Evolutionary conservation across 2,329 filamentous ascomycete species (phyloP), one percentile per base, ranked within the genome.

Genomic region (Samsoniella hepiali): DNA sequence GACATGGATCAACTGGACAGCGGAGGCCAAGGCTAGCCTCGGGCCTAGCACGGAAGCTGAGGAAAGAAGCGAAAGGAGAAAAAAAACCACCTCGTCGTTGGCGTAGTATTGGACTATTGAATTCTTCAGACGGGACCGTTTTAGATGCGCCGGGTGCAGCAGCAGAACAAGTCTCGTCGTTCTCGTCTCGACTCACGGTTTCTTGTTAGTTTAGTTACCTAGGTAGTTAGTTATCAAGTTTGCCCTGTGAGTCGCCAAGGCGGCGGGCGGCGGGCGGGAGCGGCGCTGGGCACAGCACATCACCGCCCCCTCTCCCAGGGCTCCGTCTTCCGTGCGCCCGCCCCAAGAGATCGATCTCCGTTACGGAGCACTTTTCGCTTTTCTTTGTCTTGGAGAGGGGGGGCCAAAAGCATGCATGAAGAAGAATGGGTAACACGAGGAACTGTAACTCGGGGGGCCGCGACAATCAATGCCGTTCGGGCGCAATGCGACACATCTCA

Each of bases 271-370:
- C 38, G 38, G 38, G 38, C 38, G 38, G 38, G 47, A 50, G 47
- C 47, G 47, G 47, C 47, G 47, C 47, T 50, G 47, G 47, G 54
- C 54, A 17, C 27, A 57, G 51, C 51, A 54, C 51, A 54, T 54
- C 51, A 36, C 51, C 51, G 22, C 51, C 38, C 47, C 47, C 47
- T 49, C 45, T 29, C 47, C 17, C 27, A 50, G 27, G 47, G 47
- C 47, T 50, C 47, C 47, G 47, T 32, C 47, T 50, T 32, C 47
- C 47, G 47, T 54, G 51, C 51, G 51, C 32, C 32, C 44, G 7
- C 9, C 34, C 45, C 17, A 54, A 29, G n/a, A 54, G 51, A 54
- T 54, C 51, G 51, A 54, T 54, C 51, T 47, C 45, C 22, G 45
- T 34, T 47, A 47, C 34, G 51, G 51, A 38, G 51, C 32, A 13